Evolutionary conservation across 1,284 basidiomycete species (phyloP), one percentile per base, ranked within the genome.

Genomic region (Golubevia pallescens): DNA sequence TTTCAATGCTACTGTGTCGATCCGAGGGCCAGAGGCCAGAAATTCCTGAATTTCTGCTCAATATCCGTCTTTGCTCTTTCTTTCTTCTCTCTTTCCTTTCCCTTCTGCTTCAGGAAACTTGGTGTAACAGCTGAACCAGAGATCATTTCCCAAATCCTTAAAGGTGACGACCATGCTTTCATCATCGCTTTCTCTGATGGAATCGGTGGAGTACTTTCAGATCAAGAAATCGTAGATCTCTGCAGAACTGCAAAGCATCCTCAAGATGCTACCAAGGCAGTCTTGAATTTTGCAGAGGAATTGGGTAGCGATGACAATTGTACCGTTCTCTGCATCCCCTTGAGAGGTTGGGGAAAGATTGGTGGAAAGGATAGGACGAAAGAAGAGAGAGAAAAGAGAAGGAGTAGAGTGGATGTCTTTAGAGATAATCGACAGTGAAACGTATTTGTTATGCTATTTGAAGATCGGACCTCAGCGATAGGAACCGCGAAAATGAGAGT

Each of bases 81-180:
- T 38, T 61, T 51, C 23, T 16, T 28, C 1, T 24, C 23, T 16
- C 28, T 14, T 7, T 42, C 21, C 58, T 7, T 5, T 34, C 32
- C 6, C 57, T 32, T 19, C 1, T 21, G 14, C 24, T 13, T 3
- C 20, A 56, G 54, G 13, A 21, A 28, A 4, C 7, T 61, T 1
- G 95, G 95, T 0, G 93, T 99, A 3, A 98, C 96, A 0, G 92
- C 93, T 32, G 96, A 99, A 86, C 96, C 97, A 2, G 93, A 97
- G 82, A 90, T 98, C n/a, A 88, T 90, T 61, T 90, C 91, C 32
- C 91, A 91, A 76, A 87, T 97, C 1, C 86, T 98, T 13, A 87
- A 91, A 74, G 93, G 93, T 92, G 69, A 69, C 28, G 74, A 78
- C 24, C 76, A 76, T 58, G 66, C 73, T 13, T 83, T 84, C 56